phyloP scores from a whole-genome alignment of 2,329 filamentous ascomycete genomes.

The Calonectria hawksworthii region DNA sequence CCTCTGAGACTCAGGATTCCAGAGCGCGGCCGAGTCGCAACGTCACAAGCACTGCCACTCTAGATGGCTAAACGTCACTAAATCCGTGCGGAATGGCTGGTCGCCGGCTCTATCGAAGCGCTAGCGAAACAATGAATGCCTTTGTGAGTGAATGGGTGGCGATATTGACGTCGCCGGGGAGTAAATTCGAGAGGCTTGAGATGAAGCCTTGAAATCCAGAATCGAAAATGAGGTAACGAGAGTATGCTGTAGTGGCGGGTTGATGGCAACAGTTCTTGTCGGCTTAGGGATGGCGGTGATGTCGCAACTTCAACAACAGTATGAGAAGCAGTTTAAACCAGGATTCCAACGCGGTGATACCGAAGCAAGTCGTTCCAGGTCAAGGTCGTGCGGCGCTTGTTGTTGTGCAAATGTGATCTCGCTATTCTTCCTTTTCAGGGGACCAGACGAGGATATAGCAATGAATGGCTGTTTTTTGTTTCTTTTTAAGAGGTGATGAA shows the following conservation, averaged over 20 bases:
- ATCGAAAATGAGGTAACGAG: neutral
- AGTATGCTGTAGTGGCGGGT: neutral
- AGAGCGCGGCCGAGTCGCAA: slow-evolving; percentile 33
- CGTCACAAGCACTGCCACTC: slow-evolving; percentile 40
- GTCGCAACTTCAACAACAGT: slow-evolving; percentile 22
- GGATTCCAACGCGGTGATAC: slow-evolving; percentile 27
- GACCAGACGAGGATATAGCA: too few relatives aligned
- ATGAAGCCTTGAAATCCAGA: slow-evolving; percentile 19
- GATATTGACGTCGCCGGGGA: slow-evolving; percentile 10
- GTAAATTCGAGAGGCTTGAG: slow-evolving; percentile 14
- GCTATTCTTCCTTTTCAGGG: slow-evolving; percentile 21
- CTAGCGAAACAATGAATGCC: slow-evolving; percentile 37
- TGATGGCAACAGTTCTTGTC: neutral
- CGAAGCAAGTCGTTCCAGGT: slow-evolving; percentile 22
- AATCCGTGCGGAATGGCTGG: slow-evolving; percentile 31
- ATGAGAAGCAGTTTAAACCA: slow-evolving; percentile 18
- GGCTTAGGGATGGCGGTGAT: slow-evolving; percentile 31
- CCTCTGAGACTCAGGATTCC: slow-evolving; percentile 47
- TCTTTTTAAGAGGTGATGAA: neutral
- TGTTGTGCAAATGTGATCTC: slow-evolving; percentile 24
- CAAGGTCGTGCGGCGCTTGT: slow-evolving; percentile 26
- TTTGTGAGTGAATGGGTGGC: slow-evolving; percentile 4
- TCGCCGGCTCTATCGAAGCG: slow-evolving; percentile 22
- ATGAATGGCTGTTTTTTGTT: neutral
- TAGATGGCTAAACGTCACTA: slow-evolving; percentile 36